Evolutionary conservation across 2,329 filamentous ascomycete species (phyloP).

Genomic region (Cordyceps tenuipes): DNA sequence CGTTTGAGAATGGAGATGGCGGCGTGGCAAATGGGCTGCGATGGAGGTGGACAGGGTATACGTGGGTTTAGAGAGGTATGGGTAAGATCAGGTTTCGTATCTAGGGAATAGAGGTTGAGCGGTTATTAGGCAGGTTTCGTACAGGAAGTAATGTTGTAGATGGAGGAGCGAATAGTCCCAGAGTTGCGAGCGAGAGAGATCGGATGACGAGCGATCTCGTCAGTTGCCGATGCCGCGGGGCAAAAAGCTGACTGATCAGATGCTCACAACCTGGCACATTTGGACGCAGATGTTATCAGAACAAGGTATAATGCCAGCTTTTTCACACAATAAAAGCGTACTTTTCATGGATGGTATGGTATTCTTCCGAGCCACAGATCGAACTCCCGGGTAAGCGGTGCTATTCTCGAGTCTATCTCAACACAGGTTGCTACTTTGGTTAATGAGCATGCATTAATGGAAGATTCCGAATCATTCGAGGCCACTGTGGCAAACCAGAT

Average conservation of each 20-base stretch:
- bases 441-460: no score
- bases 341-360: background rate
- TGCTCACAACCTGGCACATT: background rate
- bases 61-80: background rate
- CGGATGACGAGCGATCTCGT: background rate
- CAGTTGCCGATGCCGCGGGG: conserved; percentile 10
- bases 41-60: no score
- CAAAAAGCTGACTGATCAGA: conserved; percentile 8
- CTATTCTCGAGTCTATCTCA: no score
- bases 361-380: no score
- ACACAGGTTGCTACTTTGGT: no score
- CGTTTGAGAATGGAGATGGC: background rate
- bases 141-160: background rate
- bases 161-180: background rate
- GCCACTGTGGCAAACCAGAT: no score
- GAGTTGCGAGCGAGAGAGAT: background rate
- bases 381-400: no score
- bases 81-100: background rate
- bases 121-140: background rate
- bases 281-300: background rate
- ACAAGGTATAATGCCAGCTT: no score
- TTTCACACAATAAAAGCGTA: no score
- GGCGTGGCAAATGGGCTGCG: background rate
- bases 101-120: background rate
- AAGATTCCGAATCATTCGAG: no score